A percentile compares a stretch with the other conserved stretches of the same genome.
phyloP scores from a whole-genome alignment of 2,329 filamentous ascomycete species.

The Cyphellophora europaea region DNA sequence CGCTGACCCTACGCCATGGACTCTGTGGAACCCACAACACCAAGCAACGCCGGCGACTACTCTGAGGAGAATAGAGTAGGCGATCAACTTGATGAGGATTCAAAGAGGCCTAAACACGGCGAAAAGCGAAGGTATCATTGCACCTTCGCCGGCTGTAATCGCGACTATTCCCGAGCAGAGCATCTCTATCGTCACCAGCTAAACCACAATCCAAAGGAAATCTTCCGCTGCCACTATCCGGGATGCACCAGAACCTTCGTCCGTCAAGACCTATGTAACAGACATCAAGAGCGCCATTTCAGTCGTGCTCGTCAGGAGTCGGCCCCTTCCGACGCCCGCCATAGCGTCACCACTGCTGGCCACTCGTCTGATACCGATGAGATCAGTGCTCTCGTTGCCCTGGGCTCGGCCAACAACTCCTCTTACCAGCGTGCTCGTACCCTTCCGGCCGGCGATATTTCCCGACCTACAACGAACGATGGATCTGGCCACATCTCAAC shows the following conservation, averaged over 20 bases:
- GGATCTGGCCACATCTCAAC: too few relatives aligned
- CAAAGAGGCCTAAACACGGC: constrained; percentile 1
- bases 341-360: constrained; percentile 11
- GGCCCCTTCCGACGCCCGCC: constrained; percentile 33
- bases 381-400: constrained; percentile 10
- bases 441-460: not conserved
- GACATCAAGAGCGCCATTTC: constrained; percentile 70
- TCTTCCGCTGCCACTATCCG: constrained; percentile 85
- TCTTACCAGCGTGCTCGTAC: constrained; percentile 22
- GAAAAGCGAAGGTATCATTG: constrained; percentile 54
- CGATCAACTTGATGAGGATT: not conserved
- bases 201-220: constrained; percentile 91
- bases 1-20: too few relatives aligned
- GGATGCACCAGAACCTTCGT: constrained; percentile 88
- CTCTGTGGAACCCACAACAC: not conserved
- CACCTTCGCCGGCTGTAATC: constrained; percentile 75
- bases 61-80: not conserved
- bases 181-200: constrained; percentile 93
- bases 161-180: constrained; percentile 90
- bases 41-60: not conserved
- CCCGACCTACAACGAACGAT: too few relatives aligned
- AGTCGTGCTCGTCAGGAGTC: constrained; percentile 44
- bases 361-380: not conserved
- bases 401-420: constrained; percentile 11
- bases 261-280: constrained; percentile 79